phyloP scores from a whole-genome alignment of 257 asterid genomes.

The Scutellaria galericulata region DNA sequence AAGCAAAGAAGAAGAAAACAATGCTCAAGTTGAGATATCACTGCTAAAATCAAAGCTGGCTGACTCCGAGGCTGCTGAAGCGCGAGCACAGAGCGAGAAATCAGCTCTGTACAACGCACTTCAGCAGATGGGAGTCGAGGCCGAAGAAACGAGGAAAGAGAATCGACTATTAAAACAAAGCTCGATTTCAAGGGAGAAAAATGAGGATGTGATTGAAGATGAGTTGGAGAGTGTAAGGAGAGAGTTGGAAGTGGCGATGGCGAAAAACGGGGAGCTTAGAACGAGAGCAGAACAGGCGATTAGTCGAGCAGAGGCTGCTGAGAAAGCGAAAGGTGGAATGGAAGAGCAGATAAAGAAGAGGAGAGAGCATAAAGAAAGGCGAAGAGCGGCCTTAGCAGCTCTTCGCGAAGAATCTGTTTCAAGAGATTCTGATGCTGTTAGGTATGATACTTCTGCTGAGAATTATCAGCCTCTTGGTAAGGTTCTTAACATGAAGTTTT shows the following conservation, averaged over 20 bases:
- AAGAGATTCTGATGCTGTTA: slow-evolving; percentile 33
- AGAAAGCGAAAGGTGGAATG: slow-evolving; percentile 52
- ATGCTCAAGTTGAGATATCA: slow-evolving; percentile 53
- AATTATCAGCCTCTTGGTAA: slow-evolving; percentile 70
- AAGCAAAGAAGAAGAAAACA: slow-evolving; percentile 45
- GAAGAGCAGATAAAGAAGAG: slow-evolving; percentile 62
- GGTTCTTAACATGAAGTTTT: slow-evolving; percentile 75
- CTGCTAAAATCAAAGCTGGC: slow-evolving; percentile 51
- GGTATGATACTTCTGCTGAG: slow-evolving; percentile 27
- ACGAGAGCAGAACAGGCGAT: slow-evolving; percentile 78
- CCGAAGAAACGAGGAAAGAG: slow-evolving; percentile 53
- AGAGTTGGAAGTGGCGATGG: slow-evolving; percentile 51
- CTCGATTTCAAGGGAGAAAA: slow-evolving; percentile 4
- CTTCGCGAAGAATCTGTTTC: slow-evolving; percentile 57
- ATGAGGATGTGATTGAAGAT: not conserved
- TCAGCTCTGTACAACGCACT: slow-evolving; percentile 48
- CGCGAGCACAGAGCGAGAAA: slow-evolving; percentile 52
- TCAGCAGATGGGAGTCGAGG: slow-evolving; percentile 60
- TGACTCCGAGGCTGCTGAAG: slow-evolving; percentile 57
- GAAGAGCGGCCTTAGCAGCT: slow-evolving; percentile 59
- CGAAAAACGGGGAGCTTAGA: slow-evolving; percentile 60
- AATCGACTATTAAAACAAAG: slow-evolving; percentile 40
- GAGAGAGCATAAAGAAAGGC: slow-evolving; percentile 55
- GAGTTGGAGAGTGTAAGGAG: slow-evolving; percentile 42
- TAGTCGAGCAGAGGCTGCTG: slow-evolving; percentile 83